Conservation (phyloP, 768 basidiomycete species). For the Termitomyces sp. region DNA sequence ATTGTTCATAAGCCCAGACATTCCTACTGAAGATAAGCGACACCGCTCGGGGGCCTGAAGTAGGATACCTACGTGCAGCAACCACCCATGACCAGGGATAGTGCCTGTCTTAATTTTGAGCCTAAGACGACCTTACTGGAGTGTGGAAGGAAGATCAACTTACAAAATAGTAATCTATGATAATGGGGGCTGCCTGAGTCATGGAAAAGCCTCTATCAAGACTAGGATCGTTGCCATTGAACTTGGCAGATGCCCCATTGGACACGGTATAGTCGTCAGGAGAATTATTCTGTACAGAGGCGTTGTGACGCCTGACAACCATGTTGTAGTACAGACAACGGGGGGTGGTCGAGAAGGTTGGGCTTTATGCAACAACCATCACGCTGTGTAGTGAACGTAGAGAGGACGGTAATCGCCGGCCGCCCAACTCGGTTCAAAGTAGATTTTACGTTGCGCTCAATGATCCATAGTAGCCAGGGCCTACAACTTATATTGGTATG, state of each 20-base stretch:
- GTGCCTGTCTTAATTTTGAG: constrained; percentile 28
- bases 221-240: neutral
- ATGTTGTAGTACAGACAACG: constrained; percentile 7
- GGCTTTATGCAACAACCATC: constrained; percentile 4
- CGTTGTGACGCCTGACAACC: constrained; percentile 6
- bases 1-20: constrained; percentile 73
- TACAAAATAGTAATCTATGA: constrained; percentile 37
- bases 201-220: constrained; percentile 27
- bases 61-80: constrained; percentile 69
- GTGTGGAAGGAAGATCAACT: constrained; percentile 1
- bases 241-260: neutral
- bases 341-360: neutral
- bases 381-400: neutral
- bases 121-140: constrained; percentile 2
- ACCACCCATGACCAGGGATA: constrained; percentile 73
- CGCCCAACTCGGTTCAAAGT: no score
- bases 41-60: neutral
- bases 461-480: no score
- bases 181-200: constrained; percentile 30
- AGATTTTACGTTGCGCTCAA: neutral
- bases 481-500: no score
- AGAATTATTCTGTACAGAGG: constrained; percentile 4
- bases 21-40: constrained; percentile 41
- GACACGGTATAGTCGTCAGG: neutral
- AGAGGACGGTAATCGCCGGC: neutral